Percentiles rank a stretch among this genome's conserved stretches.
phyloP scores from a whole-genome alignment of 768 basidiomycete genomes.

The Russula sp. region DNA sequence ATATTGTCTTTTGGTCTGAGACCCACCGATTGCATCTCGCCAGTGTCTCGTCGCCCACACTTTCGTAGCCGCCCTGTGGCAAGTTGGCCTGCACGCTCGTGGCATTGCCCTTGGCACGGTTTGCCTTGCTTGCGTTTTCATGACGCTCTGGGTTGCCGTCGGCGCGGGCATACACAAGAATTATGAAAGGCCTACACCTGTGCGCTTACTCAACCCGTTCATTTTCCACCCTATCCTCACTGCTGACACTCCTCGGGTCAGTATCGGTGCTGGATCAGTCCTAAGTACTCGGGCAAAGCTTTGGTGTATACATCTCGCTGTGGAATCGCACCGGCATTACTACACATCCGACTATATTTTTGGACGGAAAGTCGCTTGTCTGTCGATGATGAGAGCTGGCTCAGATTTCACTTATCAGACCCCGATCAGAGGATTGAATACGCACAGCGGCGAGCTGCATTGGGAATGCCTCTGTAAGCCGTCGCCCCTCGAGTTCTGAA shows the following conservation, averaged over 20 bases:
- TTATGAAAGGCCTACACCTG: conserved; percentile 39
- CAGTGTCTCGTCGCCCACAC: conserved; percentile 41
- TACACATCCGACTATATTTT: too few species aligned
- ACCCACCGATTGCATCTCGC: conserved; percentile 33
- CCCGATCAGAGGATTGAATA: too few species aligned
- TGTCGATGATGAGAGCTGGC: too few species aligned
- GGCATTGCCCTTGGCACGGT: conserved; percentile 31
- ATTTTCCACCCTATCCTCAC: too few species aligned
- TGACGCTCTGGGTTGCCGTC: conserved; percentile 41
- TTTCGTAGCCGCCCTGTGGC: conserved; percentile 41
- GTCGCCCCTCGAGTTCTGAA: background rate
- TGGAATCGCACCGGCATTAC: too few species aligned
- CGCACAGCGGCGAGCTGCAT: too few species aligned
- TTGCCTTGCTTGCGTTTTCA: conserved; percentile 15
- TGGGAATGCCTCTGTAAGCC: too few species aligned
- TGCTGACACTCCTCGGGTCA: too few species aligned
- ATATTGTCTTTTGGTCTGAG: background rate
- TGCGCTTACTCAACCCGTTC: conserved; percentile 13
- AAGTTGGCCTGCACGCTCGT: conserved; percentile 35
- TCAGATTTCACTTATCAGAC: background rate
- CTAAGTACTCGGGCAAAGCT: too few species aligned
- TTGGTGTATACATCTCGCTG: too few species aligned
- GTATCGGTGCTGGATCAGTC: too few species aligned
- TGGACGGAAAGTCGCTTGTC: too few species aligned
- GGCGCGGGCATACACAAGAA: conserved; percentile 30